Conservation (phyloP, 139 green algal genomes). For the Tetradesmus lagerheimii region DNA sequence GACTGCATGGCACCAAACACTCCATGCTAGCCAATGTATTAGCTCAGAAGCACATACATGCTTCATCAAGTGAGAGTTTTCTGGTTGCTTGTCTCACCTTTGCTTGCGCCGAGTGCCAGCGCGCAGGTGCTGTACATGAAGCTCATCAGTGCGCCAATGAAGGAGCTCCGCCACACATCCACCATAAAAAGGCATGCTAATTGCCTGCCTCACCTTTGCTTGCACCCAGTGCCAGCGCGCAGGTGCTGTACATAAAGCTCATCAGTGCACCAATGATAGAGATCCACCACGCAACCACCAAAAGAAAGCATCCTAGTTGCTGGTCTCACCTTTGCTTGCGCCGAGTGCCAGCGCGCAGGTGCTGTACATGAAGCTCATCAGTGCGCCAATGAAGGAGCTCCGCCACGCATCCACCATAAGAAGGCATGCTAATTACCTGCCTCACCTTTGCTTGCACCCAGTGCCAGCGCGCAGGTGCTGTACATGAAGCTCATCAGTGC, state of each 20-base stretch:
- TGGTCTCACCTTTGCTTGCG: constrained; percentile 14
- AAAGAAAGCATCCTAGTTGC: too few species aligned
- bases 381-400: constrained; percentile 67
- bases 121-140: constrained; percentile 62
- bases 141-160: constrained; percentile 71
- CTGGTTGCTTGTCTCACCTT: too few species aligned
- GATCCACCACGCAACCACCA: constrained; percentile 74
- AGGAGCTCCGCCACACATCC: constrained; percentile 69
- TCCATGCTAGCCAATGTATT: too few species aligned
- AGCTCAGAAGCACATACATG: too few species aligned
- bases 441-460: constrained; percentile 32
- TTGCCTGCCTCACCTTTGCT: constrained; percentile 39
- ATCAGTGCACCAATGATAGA: constrained; percentile 71
- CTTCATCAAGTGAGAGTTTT: too few species aligned
- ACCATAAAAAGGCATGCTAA: too few species aligned
- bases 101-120: constrained; percentile 37
- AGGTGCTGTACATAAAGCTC: constrained; percentile 65
- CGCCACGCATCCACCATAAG: constrained; percentile 75
- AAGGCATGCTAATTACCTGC: too few species aligned
- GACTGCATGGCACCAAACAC: too few species aligned
- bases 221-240: constrained; percentile 45
- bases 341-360: constrained; percentile 43
- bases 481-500: constrained; percentile 70
- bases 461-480: constrained; percentile 51
- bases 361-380: constrained; percentile 70